These are phyloP conservation scores for Eutrema salsugineum DNA, from an alignment of 441 rosid species.

Conservation along the genomic window DNA sequence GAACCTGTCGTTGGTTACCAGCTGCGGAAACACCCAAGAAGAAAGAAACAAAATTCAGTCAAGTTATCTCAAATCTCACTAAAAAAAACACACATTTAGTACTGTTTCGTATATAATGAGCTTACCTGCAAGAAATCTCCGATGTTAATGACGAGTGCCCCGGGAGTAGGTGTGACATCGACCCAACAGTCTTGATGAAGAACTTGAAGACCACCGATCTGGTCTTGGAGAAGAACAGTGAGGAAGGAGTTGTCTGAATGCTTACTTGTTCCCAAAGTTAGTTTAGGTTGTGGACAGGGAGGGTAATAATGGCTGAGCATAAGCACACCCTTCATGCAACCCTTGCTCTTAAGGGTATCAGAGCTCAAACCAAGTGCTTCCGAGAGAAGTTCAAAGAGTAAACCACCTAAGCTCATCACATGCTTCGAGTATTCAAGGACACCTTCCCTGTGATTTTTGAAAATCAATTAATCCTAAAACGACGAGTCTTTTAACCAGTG, in stretches of 20 bases:
- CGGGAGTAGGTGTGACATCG: constrained; percentile 37
- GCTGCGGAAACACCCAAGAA: constrained; percentile 35
- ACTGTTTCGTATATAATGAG: not conserved
- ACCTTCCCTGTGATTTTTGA: not conserved
- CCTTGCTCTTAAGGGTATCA: constrained; percentile 9
- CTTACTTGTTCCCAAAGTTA: constrained; percentile 45
- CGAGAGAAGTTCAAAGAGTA: constrained; percentile 16
- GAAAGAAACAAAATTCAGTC: not conserved
- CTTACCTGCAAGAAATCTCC: constrained; percentile 50
- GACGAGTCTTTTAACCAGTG: not conserved
- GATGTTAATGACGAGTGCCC: constrained; percentile 46
- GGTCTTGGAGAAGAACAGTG: constrained; percentile 45
- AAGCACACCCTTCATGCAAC: constrained; percentile 21
- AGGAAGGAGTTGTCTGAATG: constrained; percentile 43
- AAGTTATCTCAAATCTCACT: not conserved
- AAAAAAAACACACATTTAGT: not conserved
- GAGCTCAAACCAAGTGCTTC: constrained; percentile 31
- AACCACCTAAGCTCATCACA: not conserved
- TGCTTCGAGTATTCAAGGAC: not conserved
- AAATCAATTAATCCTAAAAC: not conserved
- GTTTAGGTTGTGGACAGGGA: constrained; percentile 44
- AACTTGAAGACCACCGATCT: constrained; percentile 44
- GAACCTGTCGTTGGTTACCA: constrained; percentile 44
- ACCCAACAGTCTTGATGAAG: constrained; percentile 38
- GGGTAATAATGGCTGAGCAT: constrained; percentile 39